Evolutionary conservation across 345 rosid species (phyloP).

Genomic region (Corchorus capsularis): DNA sequence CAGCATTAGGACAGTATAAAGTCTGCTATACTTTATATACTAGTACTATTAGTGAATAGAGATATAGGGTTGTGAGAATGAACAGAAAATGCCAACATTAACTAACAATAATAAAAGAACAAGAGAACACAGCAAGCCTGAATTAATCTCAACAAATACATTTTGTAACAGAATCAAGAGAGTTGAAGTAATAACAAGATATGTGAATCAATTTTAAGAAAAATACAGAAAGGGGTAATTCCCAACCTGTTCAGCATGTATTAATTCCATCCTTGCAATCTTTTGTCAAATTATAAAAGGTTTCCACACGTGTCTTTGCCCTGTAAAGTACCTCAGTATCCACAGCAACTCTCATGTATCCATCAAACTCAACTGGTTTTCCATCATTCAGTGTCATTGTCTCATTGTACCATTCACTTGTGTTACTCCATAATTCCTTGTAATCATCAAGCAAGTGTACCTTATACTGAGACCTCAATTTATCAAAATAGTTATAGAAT

Average conservation of each 20-base stretch:
- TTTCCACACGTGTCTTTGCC: constrained; percentile 78
- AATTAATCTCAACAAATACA: constrained; percentile 21
- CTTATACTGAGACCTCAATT: constrained; percentile 82
- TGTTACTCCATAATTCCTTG: constrained; percentile 70
- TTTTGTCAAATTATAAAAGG: constrained; percentile 79
- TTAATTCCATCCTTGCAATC: constrained; percentile 95
- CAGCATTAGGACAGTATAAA: not conserved
- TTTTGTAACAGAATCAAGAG: constrained; percentile 23
- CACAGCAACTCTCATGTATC: constrained; percentile 95
- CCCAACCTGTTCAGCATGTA: constrained; percentile 65
- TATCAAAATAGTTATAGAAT: constrained; percentile 84
- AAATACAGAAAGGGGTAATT: constrained; percentile 21
- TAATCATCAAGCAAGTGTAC: constrained; percentile 88
- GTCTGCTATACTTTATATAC: constrained; percentile 12
- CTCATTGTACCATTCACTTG: constrained; percentile 92
- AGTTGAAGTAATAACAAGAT: constrained; percentile 9
- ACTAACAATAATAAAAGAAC: constrained; percentile 25
- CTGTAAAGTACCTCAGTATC: constrained; percentile 87
- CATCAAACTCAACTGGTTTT: constrained; percentile 78
- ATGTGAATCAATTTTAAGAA: constrained; percentile 18
- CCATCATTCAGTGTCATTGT: constrained; percentile 65
- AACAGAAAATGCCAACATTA: constrained; percentile 18
- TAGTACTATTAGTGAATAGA: constrained; percentile 9
- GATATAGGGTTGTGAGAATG: constrained; percentile 21
- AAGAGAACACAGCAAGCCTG: constrained; percentile 22